Base-by-base conservation (phyloP, 1,139 yeast genomes). In the Candida frijolesensis region DNA sequence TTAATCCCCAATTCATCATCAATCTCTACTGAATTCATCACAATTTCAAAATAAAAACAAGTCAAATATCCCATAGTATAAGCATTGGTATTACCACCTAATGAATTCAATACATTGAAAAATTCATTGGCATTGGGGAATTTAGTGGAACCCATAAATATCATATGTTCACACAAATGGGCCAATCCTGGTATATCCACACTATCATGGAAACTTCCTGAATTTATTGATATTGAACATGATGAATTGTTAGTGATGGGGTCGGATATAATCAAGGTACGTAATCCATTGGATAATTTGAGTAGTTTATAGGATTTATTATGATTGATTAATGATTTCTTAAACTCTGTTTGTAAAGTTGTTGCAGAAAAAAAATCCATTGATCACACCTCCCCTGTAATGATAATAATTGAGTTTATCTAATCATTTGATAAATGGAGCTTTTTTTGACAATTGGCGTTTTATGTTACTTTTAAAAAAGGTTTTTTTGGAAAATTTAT, bases 131-230 rank as follows among this genome's bases (percentile, higher is more conserved):
- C 74, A 18, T 70, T 64, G 0, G 89, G 85, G 54, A 66, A 81
- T 40, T 74, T 67, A 51, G 78, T 79, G 0, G 88, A 79, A 1
- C 89, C 88, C 45, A 79, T 71, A 47, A 84, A 76, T 1, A 87
- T 56, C 78, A 83, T 74, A 63, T 87, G 94, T 54, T 87, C 94
- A 61, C 90, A 85, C 42, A 87, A 71, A 66, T 87, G 95, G 0
- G 94, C 92, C 37, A 87, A 57, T 0, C 94, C 94, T 0, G 78
- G 78, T 0, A 77, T 48, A 1, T 71, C 68, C 3, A 66, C 69
- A 0, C 88, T 86, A 57, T 87, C 92, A 47, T 78, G 72, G 59
- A 79, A 80, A 1, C 90, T 83, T 1, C 94, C 94, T 2, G 32
- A 32, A 0, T 81, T 80, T 0, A 86, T 82, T 16, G 86, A 71